These are phyloP conservation scores for Trichosporon sp. DNA, from an alignment of 1,284 basidiomycete genomes.

Conservation along the genomic window DNA sequence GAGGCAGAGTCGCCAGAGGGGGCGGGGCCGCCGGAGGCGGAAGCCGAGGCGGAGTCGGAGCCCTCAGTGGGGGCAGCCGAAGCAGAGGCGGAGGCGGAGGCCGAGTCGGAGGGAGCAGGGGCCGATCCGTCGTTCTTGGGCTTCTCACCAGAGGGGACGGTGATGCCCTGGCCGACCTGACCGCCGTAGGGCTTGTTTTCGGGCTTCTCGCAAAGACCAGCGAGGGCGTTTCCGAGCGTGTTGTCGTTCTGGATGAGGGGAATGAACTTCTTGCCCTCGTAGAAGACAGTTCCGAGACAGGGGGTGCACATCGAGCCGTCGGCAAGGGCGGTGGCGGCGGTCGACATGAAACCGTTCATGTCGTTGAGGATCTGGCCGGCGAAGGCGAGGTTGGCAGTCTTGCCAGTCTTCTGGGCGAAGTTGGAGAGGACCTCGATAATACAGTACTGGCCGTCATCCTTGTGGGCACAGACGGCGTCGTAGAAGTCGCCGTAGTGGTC, in stretches of 20 bases:
- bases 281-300: constrained; percentile 48
- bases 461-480: constrained; percentile 47
- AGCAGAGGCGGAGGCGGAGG: too few species aligned
- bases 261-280: constrained; percentile 35
- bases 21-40: too few species aligned
- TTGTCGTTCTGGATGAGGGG: constrained; percentile 15
- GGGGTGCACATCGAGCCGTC: constrained; percentile 47
- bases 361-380: constrained; percentile 39
- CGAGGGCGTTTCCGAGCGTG: not conserved
- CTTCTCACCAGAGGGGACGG: constrained; percentile 11
- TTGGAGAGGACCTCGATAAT: constrained; percentile 36
- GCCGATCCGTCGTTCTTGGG: not conserved
- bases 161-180: not conserved
- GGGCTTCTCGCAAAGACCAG: constrained; percentile 11
- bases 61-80: too few species aligned
- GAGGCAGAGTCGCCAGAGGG: not conserved
- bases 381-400: constrained; percentile 35
- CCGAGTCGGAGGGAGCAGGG: too few species aligned
- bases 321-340: constrained; percentile 30
- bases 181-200: constrained; percentile 4
- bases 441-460: constrained; percentile 48
- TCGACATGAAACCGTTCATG: constrained; percentile 25
- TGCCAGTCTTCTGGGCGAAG: constrained; percentile 45
- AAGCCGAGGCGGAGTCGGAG: too few species aligned
- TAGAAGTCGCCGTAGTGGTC: constrained; percentile 44